Conservation (phyloP, 2,329 filamentous ascomycete species). For the Neofusicoccum kwambonambiense region DNA sequence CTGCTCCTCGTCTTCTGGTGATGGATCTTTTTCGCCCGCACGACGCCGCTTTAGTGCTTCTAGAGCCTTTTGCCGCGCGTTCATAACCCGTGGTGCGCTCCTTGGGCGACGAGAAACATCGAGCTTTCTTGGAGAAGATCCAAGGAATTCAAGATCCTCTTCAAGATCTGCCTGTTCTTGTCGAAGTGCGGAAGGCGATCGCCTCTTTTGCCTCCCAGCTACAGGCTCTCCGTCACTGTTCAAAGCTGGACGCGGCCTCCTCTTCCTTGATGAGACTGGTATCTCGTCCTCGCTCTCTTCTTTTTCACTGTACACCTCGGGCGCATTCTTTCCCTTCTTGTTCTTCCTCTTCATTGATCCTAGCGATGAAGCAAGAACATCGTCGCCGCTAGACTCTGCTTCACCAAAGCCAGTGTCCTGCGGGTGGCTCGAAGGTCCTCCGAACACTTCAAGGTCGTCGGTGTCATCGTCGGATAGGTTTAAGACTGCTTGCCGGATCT, state of each 20-base stretch:
- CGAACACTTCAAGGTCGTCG: neutral
- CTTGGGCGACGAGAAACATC: conserved; percentile 18
- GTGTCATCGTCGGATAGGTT: neutral
- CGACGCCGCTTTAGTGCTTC: conserved; percentile 44
- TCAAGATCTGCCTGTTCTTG: conserved; percentile 44
- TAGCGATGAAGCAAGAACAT: conserved; percentile 20
- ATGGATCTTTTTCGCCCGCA: conserved; percentile 29
- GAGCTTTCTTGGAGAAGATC: conserved; percentile 31
- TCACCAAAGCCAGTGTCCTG: conserved; percentile 6
- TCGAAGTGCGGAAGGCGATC: conserved; percentile 13
- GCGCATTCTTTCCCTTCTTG: neutral
- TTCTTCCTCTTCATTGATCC: neutral
- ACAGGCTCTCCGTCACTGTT: conserved; percentile 24
- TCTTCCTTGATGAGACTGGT: neutral
- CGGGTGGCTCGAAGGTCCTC: neutral
- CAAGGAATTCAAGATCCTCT: conserved; percentile 47
- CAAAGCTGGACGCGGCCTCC: conserved; percentile 22
- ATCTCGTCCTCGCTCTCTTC: conserved; percentile 20
- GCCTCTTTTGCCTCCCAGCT: conserved; percentile 14
- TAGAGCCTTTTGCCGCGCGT: conserved; percentile 42
- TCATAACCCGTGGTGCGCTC: conserved; percentile 27
- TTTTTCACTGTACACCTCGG: conserved; percentile 9
- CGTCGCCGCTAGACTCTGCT: conserved; percentile 16
- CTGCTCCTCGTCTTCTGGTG: conserved; percentile 21
- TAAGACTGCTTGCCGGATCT: neutral